Base-by-base conservation (phyloP, 192 early-diverging fungal genomes). In the Bifiguratus adelaidae region DNA sequence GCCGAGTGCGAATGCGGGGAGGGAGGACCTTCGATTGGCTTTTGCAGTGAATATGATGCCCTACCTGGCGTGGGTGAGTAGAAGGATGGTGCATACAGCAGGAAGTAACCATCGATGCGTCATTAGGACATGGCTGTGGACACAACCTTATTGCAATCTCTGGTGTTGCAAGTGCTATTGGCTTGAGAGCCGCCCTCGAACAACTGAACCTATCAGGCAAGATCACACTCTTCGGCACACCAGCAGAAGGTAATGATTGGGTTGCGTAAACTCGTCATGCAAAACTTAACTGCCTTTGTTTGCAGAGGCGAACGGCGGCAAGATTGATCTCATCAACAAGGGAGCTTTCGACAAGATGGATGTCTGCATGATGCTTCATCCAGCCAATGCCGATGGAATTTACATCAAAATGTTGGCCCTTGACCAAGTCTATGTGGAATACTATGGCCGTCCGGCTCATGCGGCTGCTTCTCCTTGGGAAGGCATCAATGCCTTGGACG, bases 401-500 rank as follows among this genome's bases (percentile, higher is more conserved):
- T 76, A 73, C 58, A 38, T 44, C 25, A 55, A 36, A 3, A 56
- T 71, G 49, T 44, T 65, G 35, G 62, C 62, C 16, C 34, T 65
- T 41, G 45, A 65, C 20, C 40, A 55, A 25, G 53, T 80, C 19
- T 12, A 25, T 4, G 70, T 82, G 4, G 76, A 85, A 50, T 89
- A 80, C 56, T 75, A 75, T 66, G 87, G 87, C 19, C 78, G 72
- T 48, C 47, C 80, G 8, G 71, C 76, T 29, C 87, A 89, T 53
- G 84, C 86, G 9, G 73, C 81, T n/a, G n/a, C n/a, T n/a, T n/a
- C n/a, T n/a, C n/a, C n/a, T n/a, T n/a, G n/a, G n/a, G n/a, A n/a
- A n/a, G n/a, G 82, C 29, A 58, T 81, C 35, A 92, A 92, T 60
- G 88, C 89, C 1, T 70, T 90, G 21, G 84, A 90, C 60, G 88